These are phyloP conservation scores for Myriosclerotinia curreyana DNA, from an alignment of 2,329 filamentous ascomycete genomes.

Conservation along the genomic window DNA sequence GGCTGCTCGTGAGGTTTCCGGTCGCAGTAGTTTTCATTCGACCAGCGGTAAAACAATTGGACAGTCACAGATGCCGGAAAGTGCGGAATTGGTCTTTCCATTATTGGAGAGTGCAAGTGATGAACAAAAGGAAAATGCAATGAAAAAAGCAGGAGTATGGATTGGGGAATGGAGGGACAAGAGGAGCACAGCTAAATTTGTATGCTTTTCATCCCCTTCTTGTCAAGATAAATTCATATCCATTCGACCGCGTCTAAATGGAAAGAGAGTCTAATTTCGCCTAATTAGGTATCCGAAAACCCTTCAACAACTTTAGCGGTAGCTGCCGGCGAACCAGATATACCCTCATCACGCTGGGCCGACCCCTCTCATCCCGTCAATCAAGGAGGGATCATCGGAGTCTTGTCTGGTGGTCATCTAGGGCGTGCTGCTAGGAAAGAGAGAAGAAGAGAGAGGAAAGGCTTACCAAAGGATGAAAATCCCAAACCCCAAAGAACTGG, in stretches of 20 bases:
- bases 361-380: constrained; percentile 52
- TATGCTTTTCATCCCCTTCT: neutral
- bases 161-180: constrained; percentile 32
- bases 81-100: constrained; percentile 44
- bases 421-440: constrained; percentile 28
- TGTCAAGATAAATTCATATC: neutral
- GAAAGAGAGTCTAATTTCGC: neutral
- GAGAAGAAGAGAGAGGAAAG: constrained; percentile 10
- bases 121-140: constrained; percentile 35
- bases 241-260: neutral
- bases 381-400: constrained; percentile 45
- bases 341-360: constrained; percentile 48
- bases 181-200: constrained; percentile 42
- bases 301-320: constrained; percentile 42
- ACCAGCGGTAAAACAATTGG: constrained; percentile 42
- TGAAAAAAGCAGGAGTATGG: constrained; percentile 42
- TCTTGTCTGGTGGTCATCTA: constrained; percentile 46
- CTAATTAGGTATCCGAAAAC: constrained; percentile 36
- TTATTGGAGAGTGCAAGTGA: constrained; percentile 38
- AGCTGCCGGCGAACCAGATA: constrained; percentile 29
- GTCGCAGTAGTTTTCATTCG: constrained; percentile 37
- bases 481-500: constrained; percentile 15
- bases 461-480: constrained; percentile 8
- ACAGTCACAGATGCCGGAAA: constrained; percentile 41
- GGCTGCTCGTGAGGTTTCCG: constrained; percentile 29